Evolutionary conservation across 768 basidiomycete genomes (phyloP), one percentile per base, ranked within the genome.

Genomic region (Crepidotus variabilis): DNA sequence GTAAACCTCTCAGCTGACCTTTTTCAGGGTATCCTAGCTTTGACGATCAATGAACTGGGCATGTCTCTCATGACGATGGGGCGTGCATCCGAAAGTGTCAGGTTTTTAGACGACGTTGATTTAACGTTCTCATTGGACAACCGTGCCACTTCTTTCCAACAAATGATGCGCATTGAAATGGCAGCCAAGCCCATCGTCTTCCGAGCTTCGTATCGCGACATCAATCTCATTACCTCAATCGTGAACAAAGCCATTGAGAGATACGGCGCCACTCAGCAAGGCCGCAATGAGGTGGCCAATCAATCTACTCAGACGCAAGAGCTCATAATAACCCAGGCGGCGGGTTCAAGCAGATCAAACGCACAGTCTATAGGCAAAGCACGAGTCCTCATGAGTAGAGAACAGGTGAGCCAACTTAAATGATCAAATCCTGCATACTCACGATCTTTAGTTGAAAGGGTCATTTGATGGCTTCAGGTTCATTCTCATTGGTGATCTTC

Each of bases 21-120:
- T 46, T 34, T 53, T 20, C 47, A 98, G 92, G 86, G 87, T 6
- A 83, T 93, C 34, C 68, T 92, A 58, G 91, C 94, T 1, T 73
- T 98, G 54, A 93, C 82, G 34, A 75, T 98, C 32, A 84, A 80
- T 52, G 82, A 80, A 28, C 78, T 98, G 8, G 97, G 97, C 20
- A 98, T 99, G 96, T 97, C 94, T 2, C 77, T 99, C 28, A 84
- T 87, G 57, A 80, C 81, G 24, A 98, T 99, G 94, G 92, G 91
- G 60, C 80, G 81, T 60, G 77, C 83, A 47, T 77, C 84, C 0
- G 95, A 98, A 60, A 86, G 82, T 49, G 93, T 95, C 50, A 85
- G 92, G 47, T 94, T 99, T 73, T 77, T 99, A 61, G 97, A 99
- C 67, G 90, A 98, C 58, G 77, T 97, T 51, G 92, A 97, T 68